Evolutionary conservation across 208 protist species (phyloP).

Genomic region (Acanthamoeba sp.): DNA sequence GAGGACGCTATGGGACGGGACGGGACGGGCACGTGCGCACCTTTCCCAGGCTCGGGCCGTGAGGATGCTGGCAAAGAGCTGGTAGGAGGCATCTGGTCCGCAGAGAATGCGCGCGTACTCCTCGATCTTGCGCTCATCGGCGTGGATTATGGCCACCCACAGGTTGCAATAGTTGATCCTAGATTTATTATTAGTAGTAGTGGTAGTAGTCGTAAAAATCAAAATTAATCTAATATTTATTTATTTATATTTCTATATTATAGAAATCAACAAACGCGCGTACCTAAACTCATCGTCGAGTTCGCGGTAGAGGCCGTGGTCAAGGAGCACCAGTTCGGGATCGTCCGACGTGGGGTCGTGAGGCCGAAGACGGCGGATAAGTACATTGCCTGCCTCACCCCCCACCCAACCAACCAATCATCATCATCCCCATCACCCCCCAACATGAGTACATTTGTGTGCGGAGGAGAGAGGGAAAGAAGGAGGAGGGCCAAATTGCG

Average conservation of each 20-base stretch:
- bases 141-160: background rate
- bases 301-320: slow-evolving; percentile 94
- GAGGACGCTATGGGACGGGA: no score
- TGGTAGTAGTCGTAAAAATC: background rate
- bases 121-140: slow-evolving; percentile 31
- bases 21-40: no score
- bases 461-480: no score
- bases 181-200: background rate
- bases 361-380: background rate
- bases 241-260: background rate
- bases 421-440: slow-evolving; percentile 77
- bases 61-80: slow-evolving; percentile 1
- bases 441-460: no score
- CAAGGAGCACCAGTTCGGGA: slow-evolving; percentile 88
- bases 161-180: slow-evolving; percentile 40
- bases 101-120: background rate
- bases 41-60: slow-evolving; percentile 3
- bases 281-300: slow-evolving; percentile 80
- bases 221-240: no score
- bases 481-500: no score
- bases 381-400: background rate
- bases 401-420: slow-evolving; percentile 63
- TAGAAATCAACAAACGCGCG: background rate
- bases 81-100: slow-evolving; percentile 19
- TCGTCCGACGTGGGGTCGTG: background rate